Evolutionary conservation across 805 yeast genomes (phyloP).

Genomic region (Pichia cabralensis): DNA sequence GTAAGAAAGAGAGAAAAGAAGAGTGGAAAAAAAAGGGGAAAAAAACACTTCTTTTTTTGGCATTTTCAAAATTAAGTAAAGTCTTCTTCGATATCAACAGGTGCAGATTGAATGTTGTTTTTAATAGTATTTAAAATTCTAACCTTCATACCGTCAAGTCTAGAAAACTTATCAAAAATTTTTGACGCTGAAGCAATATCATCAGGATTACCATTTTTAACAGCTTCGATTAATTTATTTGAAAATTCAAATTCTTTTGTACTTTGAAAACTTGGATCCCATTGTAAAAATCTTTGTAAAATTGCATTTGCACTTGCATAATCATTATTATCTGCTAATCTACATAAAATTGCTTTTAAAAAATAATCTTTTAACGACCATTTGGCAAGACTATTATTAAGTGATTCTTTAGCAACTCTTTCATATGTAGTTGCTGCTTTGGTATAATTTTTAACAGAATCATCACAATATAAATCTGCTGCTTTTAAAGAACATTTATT

Average conservation of each 20-base stretch:
- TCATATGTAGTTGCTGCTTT: slow-evolving; percentile 74
- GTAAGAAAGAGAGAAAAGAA: not conserved
- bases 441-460: slow-evolving; percentile 49
- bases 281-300: slow-evolving; percentile 47
- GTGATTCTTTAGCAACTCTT: slow-evolving; percentile 62
- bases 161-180: slow-evolving; percentile 79
- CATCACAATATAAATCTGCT: slow-evolving; percentile 77
- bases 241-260: slow-evolving; percentile 70
- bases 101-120: slow-evolving; percentile 27
- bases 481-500: slow-evolving; percentile 82
- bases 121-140: slow-evolving; percentile 75
- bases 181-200: slow-evolving; percentile 61
- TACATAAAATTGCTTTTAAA: slow-evolving; percentile 72
- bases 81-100: slow-evolving; percentile 27
- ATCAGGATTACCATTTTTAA: slow-evolving; percentile 72
- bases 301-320: slow-evolving; percentile 76
- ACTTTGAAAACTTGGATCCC: slow-evolving; percentile 68
- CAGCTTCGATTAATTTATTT: slow-evolving; percentile 58
- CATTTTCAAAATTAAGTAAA: slow-evolving; percentile 18
- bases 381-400: slow-evolving; percentile 65
- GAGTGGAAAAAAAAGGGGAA: not conserved
- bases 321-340: slow-evolving; percentile 69
- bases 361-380: slow-evolving; percentile 94
- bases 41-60: too few relatives aligned
- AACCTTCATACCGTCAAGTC: slow-evolving; percentile 87